phyloP scores from a whole-genome alignment of 1,284 basidiomycete species.

The Cryptococcus depauperatus region DNA sequence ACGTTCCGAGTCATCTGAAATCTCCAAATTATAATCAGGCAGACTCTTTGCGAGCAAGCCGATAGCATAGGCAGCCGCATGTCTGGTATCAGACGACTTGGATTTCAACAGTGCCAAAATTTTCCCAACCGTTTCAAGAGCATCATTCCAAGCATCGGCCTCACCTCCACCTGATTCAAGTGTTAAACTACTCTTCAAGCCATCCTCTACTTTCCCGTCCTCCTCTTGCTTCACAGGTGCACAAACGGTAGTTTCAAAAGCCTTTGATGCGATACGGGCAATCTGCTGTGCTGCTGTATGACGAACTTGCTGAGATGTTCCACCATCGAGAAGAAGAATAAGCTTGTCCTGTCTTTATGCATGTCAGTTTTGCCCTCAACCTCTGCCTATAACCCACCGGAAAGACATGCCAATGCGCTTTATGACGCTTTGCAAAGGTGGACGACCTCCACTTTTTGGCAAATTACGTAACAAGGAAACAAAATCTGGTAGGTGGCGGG shows the following conservation, averaged over 20 bases:
- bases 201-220: conserved; percentile 9
- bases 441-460: conserved; percentile 16
- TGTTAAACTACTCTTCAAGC: conserved; percentile 5
- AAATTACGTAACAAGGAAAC: conserved; percentile 6
- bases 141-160: conserved; percentile 43
- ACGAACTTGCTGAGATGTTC: conserved; percentile 41
- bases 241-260: conserved; percentile 16
- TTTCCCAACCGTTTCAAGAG: conserved; percentile 38
- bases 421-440: conserved; percentile 1
- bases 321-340: conserved; percentile 44
- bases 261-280: conserved; percentile 38
- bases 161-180: conserved; percentile 15
- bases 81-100: conserved; percentile 41
- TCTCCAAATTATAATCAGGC: conserved; percentile 21
- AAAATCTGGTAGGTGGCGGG: conserved; percentile 1
- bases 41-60: conserved; percentile 35
- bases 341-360: conserved; percentile 41
- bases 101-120: conserved; percentile 40
- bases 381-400: neutral
- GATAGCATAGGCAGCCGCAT: conserved; percentile 41
- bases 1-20: neutral
- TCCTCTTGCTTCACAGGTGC: too few relatives aligned
- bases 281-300: conserved; percentile 45
- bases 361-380: neutral
- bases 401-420: neutral